Conservation (phyloP, 805 yeast species). For the Teunomyces atbi region DNA sequence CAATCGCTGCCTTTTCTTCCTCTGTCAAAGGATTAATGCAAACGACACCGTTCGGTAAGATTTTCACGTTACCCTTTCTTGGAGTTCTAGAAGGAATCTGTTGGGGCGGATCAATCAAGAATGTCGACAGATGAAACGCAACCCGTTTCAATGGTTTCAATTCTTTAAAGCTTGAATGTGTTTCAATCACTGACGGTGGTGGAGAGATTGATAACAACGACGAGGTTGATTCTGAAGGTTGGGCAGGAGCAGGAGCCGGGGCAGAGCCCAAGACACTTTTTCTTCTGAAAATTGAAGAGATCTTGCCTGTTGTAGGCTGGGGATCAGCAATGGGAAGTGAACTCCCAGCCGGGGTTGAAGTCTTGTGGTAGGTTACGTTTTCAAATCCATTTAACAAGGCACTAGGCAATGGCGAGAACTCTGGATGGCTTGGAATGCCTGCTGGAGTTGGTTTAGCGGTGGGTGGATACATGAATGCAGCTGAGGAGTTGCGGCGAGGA, state of each 20-base stretch:
- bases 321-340: not conserved
- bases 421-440: slow-evolving; percentile 8
- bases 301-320: slow-evolving; percentile 3
- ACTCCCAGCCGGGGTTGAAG: not conserved
- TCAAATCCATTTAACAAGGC: slow-evolving; percentile 19
- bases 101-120: slow-evolving; percentile 71
- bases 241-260: slow-evolving; percentile 4
- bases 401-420: slow-evolving; percentile 15
- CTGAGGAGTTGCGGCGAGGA: slow-evolving; percentile 10
- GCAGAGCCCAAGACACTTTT: not conserved
- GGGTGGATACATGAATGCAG: not conserved
- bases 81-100: slow-evolving; percentile 89
- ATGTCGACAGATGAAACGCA: slow-evolving; percentile 42
- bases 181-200: not conserved
- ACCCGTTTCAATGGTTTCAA: slow-evolving; percentile 41
- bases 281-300: not conserved
- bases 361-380: slow-evolving; percentile 7
- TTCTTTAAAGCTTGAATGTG: slow-evolving; percentile 26
- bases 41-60: slow-evolving; percentile 52
- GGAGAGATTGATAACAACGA: slow-evolving; percentile 1
- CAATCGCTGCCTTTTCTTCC: slow-evolving; percentile 46
- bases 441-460: slow-evolving; percentile 1
- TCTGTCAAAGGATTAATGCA: slow-evolving; percentile 54
- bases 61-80: slow-evolving; percentile 68
- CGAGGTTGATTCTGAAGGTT: slow-evolving; percentile 3